These are phyloP conservation scores for Crithidia brevicula DNA, from an alignment of 208 protist species.

Conservation along the genomic window DNA sequence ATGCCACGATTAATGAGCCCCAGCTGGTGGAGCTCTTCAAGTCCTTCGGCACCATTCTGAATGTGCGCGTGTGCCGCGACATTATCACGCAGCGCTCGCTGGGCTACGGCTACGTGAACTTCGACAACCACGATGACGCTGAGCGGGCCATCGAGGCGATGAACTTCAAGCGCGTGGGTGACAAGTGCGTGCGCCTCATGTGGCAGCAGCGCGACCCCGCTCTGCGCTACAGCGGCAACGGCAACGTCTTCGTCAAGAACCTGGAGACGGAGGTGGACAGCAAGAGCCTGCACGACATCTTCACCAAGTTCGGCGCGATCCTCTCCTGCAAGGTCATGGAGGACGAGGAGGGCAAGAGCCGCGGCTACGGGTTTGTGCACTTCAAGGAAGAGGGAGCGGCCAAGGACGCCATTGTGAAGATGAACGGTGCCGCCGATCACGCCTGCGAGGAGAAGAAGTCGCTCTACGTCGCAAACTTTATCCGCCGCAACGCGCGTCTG, in stretches of 20 bases:
- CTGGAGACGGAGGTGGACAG: slow-evolving; percentile 96
- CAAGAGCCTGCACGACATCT: slow-evolving; percentile 97
- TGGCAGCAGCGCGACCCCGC: slow-evolving; percentile 99
- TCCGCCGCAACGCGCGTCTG: slow-evolving; percentile 94
- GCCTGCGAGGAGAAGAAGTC: slow-evolving; percentile 91
- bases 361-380: slow-evolving; percentile 99
- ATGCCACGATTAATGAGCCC: slow-evolving; percentile 92
- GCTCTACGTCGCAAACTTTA: slow-evolving; percentile 96
- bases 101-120: slow-evolving; percentile 99
- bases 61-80: slow-evolving; percentile 98
- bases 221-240: slow-evolving; percentile 96
- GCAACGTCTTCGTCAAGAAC: slow-evolving; percentile 99
- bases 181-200: slow-evolving; percentile 98
- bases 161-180: slow-evolving; percentile 97
- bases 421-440: slow-evolving; percentile 96
- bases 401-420: slow-evolving; percentile 95
- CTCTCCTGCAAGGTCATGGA: slow-evolving; percentile 98
- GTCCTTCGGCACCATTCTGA: slow-evolving; percentile 97
- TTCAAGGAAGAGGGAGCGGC: slow-evolving; percentile 97
- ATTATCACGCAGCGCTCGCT: slow-evolving; percentile 97
- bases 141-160: slow-evolving; percentile 98
- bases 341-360: slow-evolving; percentile 92
- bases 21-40: slow-evolving; percentile 98
- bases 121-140: slow-evolving; percentile 95
- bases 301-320: slow-evolving; percentile 97